Conservation (phyloP, 2,329 filamentous ascomycete species). For the Zymoseptoria brevis region DNA sequence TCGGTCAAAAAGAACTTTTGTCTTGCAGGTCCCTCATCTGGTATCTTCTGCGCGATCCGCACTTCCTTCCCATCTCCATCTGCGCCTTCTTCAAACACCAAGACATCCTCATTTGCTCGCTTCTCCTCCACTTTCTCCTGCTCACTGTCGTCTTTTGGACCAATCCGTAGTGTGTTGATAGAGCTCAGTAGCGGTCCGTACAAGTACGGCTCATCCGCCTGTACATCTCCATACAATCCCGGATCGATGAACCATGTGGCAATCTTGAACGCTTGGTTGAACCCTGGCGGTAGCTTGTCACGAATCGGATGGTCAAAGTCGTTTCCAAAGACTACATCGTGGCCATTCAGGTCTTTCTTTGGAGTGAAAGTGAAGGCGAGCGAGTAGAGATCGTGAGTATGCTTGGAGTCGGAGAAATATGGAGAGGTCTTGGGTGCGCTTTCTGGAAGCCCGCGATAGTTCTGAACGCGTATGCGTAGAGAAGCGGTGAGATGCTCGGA, state of each 20-base stretch:
- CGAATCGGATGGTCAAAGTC: conserved; percentile 90
- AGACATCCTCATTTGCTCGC: conserved; percentile 50
- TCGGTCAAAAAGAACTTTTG: conserved; percentile 56
- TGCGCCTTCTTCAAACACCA: conserved; percentile 48
- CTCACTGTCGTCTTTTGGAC: conserved; percentile 37
- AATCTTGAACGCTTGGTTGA: conserved; percentile 73
- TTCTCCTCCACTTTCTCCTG: conserved; percentile 26
- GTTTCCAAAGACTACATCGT: conserved; percentile 83
- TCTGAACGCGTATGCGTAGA: conserved; percentile 66
- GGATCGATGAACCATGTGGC: conserved; percentile 90
- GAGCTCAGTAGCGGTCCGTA: conserved; percentile 75
- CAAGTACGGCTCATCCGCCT: conserved; percentile 76
- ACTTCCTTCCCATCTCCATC: conserved; percentile 37
- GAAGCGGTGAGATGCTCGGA: conserved; percentile 57
- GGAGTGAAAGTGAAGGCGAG: conserved; percentile 72
- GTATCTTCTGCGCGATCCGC: conserved; percentile 34
- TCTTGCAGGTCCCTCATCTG: conserved; percentile 37
- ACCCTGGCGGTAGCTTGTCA: conserved; percentile 76
- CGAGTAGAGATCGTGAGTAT: conserved; percentile 73
- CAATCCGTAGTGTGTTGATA: conserved; percentile 69
- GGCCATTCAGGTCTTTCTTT: conserved; percentile 56
- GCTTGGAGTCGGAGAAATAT: conserved; percentile 68
- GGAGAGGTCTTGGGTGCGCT: conserved; percentile 60
- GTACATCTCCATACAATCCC: conserved; percentile 79
- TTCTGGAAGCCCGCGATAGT: conserved; percentile 60